Conservation (phyloP, 345 rosid genomes). For the Brassica cretica region DNA sequence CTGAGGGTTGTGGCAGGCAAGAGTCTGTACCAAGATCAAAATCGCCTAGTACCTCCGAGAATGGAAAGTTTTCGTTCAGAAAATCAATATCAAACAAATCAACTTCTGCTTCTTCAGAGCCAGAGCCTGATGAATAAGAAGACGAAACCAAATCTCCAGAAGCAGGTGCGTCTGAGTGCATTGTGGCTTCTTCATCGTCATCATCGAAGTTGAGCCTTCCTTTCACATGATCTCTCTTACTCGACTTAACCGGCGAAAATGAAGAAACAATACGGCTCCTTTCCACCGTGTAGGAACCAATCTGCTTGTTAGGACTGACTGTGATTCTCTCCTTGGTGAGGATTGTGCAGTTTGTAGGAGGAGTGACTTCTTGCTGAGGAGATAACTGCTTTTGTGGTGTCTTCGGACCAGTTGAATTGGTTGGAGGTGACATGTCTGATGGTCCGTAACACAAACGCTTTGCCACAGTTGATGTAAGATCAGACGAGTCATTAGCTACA, state of each 20-base stretch:
- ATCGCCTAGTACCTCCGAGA: conserved; percentile 69
- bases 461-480: conserved; percentile 55
- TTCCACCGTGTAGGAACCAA: conserved; percentile 62
- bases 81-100: conserved; percentile 75
- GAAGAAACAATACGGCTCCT: conserved; percentile 73
- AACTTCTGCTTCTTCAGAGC: conserved; percentile 65
- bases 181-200: conserved; percentile 48
- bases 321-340: conserved; percentile 68
- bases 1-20: conserved; percentile 42
- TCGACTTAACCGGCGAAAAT: conserved; percentile 60
- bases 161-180: conserved; percentile 40
- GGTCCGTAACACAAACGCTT: conserved; percentile 67
- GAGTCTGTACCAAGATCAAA: conserved; percentile 57
- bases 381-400: conserved; percentile 60
- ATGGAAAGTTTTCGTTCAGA: conserved; percentile 69
- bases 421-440: conserved; percentile 44
- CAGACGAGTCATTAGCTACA: conserved; percentile 25
- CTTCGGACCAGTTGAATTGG: conserved; percentile 49
- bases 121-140: conserved; percentile 69
- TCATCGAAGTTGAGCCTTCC: conserved; percentile 90
- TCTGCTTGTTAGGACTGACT: conserved; percentile 73
- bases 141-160: conserved; percentile 25
- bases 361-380: conserved; percentile 36
- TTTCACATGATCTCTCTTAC: conserved; percentile 70
- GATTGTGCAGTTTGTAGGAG: conserved; percentile 60